A percentile compares a stretch with the other conserved stretches of the same genome.
Evolutionary conservation across 306 rosid genomes (phyloP).

Genomic region (Cicer judaicum): DNA sequence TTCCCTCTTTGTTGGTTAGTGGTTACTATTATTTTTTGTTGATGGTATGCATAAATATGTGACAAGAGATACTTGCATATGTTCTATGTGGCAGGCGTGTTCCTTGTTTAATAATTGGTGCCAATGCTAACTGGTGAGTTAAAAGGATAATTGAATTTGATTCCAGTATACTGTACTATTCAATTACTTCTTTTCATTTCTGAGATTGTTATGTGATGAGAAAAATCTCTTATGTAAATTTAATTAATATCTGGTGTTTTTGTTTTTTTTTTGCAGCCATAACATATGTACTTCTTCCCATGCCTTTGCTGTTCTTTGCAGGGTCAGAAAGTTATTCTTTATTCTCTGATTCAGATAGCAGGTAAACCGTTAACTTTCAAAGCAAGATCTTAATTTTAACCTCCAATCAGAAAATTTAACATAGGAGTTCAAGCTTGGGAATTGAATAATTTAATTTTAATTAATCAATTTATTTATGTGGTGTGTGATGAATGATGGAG

Average conservation of each 20-base stretch:
- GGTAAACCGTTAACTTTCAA: constrained; percentile 44
- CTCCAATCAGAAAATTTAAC: no score
- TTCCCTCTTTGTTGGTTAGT: background rate
- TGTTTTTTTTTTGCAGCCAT: constrained; percentile 66
- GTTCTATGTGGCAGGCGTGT: constrained; percentile 72
- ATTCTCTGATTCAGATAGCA: constrained; percentile 62
- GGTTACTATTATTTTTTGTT: constrained; percentile 7
- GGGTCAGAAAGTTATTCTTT: constrained; percentile 67
- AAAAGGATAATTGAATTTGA: constrained; percentile 13
- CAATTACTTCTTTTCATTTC: background rate
- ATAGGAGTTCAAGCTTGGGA: no score
- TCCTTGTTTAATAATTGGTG: constrained; percentile 94
- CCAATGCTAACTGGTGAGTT: constrained; percentile 86
- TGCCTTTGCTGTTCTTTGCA: constrained; percentile 78
- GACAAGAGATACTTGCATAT: constrained; percentile 33
- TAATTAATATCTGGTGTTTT: constrained; percentile 3
- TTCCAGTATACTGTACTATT: background rate
- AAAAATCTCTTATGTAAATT: background rate
- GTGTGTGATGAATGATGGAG: constrained; percentile 38
- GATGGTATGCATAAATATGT: background rate
- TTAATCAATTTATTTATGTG: no score
- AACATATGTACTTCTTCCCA: constrained; percentile 80
- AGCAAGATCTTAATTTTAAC: background rate
- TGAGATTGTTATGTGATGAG: constrained; percentile 1
- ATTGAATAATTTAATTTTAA: no score